These are phyloP conservation scores for Papiliotrema laurentii DNA, from an alignment of 1,284 basidiomycete species.

Conservation along the genomic window DNA sequence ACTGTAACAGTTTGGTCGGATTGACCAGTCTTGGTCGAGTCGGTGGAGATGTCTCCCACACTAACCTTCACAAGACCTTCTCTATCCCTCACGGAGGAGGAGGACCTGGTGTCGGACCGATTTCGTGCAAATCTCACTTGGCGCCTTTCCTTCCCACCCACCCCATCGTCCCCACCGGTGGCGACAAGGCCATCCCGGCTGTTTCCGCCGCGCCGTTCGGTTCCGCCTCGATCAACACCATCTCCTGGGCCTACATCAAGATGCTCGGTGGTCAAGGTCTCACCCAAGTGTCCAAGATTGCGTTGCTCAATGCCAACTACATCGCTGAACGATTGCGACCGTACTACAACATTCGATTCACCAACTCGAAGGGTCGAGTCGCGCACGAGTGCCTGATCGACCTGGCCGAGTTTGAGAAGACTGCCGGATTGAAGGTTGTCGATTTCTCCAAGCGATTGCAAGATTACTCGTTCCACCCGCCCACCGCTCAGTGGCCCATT, in stretches of 20 bases:
- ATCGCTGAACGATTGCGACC: constrained; percentile 82
- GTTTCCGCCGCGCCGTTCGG: constrained; percentile 91
- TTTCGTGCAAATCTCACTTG: constrained; percentile 89
- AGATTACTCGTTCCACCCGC: constrained; percentile 44
- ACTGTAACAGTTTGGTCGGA: constrained; percentile 93
- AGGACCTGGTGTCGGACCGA: constrained; percentile 86
- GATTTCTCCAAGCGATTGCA: constrained; percentile 93
- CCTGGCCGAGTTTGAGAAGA: constrained; percentile 87
- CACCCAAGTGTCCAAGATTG: constrained; percentile 75
- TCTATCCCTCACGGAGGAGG: constrained; percentile 89
- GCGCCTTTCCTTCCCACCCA: constrained; percentile 94
- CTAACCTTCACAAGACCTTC: constrained; percentile 86
- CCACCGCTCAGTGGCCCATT: constrained; percentile 68
- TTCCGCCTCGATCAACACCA: constrained; percentile 89
- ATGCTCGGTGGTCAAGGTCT: constrained; percentile 93
- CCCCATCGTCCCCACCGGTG: constrained; percentile 65
- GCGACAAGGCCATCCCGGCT: constrained; percentile 71
- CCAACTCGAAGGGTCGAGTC: constrained; percentile 82
- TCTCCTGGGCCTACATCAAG: constrained; percentile 97
- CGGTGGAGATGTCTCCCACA: constrained; percentile 94
- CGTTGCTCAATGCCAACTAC: constrained; percentile 94
- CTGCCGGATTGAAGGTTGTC: constrained; percentile 80
- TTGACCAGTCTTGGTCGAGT: constrained; percentile 92
- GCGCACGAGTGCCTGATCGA: constrained; percentile 96
- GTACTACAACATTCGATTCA: constrained; percentile 85